Conservation (phyloP, 2,329 filamentous ascomycete genomes). For the Dactylonectria macrodidyma region DNA sequence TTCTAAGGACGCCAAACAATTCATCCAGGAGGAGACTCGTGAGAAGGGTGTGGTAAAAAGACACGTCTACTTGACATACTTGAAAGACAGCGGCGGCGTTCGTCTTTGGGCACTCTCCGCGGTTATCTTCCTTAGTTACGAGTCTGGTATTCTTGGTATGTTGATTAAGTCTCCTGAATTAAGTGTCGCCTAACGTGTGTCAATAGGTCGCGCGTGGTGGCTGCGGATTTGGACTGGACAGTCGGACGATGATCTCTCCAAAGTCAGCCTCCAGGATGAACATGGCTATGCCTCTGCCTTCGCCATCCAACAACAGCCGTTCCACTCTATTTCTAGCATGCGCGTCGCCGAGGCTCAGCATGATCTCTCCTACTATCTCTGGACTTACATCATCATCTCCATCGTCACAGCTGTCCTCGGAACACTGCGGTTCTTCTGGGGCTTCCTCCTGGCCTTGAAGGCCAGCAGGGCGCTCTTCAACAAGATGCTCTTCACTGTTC, state of each 20-base stretch:
- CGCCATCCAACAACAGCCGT: slow-evolving; percentile 61
- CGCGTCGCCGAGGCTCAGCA: slow-evolving; percentile 50
- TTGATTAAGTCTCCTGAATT: slow-evolving; percentile 25
- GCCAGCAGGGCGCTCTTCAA: slow-evolving; percentile 80
- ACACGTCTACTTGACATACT: slow-evolving; percentile 77
- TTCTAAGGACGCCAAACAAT: slow-evolving; percentile 75
- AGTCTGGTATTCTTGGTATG: slow-evolving; percentile 68
- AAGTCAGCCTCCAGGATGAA: slow-evolving; percentile 49
- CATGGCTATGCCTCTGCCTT: slow-evolving; percentile 62
- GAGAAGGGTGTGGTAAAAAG: slow-evolving; percentile 79
- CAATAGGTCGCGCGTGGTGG: slow-evolving; percentile 72
- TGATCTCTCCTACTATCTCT: slow-evolving; percentile 74
- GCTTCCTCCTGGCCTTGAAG: slow-evolving; percentile 75
- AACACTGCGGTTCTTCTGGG: slow-evolving; percentile 73
- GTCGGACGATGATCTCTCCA: slow-evolving; percentile 29
- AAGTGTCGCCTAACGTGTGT: slow-evolving; percentile 19
- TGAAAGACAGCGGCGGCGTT: slow-evolving; percentile 76
- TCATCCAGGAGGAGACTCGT: slow-evolving; percentile 82
- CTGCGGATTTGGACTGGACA: slow-evolving; percentile 73
- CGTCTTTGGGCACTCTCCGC: slow-evolving; percentile 71
- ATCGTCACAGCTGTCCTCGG: slow-evolving; percentile 72
- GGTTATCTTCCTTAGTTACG: slow-evolving; percentile 67
- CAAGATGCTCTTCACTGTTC: slow-evolving; percentile 75
- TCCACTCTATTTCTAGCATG: slow-evolving; percentile 56
- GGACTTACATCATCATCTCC: slow-evolving; percentile 80